Evolutionary conservation across 345 rosid genomes (phyloP).

Genomic region (Xanthoceras sorbifolium): DNA sequence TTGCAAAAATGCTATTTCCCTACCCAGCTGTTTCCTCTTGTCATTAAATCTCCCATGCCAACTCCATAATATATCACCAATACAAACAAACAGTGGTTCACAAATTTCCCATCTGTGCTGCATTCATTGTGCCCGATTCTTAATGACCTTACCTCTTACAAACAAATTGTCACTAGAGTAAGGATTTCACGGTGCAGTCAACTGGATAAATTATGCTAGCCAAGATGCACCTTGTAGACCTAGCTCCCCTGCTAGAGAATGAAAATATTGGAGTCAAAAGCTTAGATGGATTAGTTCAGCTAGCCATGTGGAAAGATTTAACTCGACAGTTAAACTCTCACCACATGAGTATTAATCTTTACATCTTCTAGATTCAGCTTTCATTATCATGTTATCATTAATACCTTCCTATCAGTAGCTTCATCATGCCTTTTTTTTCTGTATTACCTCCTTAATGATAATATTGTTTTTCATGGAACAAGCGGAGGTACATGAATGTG

Average conservation of each 20-base stretch:
- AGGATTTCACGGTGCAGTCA: neutral
- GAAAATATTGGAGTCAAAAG: constrained; percentile 7
- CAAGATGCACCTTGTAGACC: neutral
- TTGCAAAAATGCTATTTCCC: constrained; percentile 1
- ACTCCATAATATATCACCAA: neutral
- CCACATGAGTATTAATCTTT: neutral
- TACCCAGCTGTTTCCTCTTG: neutral
- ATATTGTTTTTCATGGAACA: neutral
- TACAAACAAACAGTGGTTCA: neutral
- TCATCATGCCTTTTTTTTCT: neutral
- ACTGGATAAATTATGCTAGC: neutral
- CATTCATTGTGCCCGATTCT: neutral
- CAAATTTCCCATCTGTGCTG: neutral
- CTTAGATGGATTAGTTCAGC: neutral
- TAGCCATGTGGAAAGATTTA: neutral
- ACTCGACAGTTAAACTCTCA: neutral
- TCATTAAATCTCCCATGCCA: neutral
- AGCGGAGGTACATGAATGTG: neutral
- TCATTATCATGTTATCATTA: neutral
- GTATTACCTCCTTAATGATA: neutral
- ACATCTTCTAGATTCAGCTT: neutral
- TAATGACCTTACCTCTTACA: neutral
- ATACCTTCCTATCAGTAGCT: neutral
- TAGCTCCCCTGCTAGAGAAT: neutral
- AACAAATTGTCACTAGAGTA: neutral